Conservation (phyloP, 352 stramenopile genomes). For the Phytophthora podocarpi region DNA sequence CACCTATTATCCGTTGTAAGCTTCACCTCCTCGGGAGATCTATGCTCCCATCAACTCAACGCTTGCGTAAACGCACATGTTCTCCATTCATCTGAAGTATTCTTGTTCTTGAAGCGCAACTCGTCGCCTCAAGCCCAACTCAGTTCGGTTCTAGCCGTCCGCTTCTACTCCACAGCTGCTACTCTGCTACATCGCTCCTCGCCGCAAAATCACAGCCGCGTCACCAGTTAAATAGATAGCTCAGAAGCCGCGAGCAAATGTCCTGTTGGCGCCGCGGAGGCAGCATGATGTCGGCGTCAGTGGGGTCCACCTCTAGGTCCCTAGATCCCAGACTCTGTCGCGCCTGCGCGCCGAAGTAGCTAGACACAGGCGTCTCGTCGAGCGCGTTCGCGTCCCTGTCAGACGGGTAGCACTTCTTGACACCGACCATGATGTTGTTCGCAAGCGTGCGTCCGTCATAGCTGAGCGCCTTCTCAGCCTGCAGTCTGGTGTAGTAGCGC, state of each 20-base stretch:
- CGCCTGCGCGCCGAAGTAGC: conserved; percentile 52
- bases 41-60: too few species aligned
- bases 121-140: background rate
- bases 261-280: conserved; percentile 69
- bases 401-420: conserved; percentile 78
- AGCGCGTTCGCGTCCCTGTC: conserved; percentile 61
- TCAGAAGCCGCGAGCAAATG: conserved; percentile 81
- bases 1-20: too few species aligned
- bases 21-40: too few species aligned
- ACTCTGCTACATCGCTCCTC: conserved; percentile 7
- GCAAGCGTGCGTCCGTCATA: conserved; percentile 68
- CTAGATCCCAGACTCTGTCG: conserved; percentile 54
- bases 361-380: conserved; percentile 62
- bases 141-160: background rate
- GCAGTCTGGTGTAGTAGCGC: conserved; percentile 77
- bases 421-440: conserved; percentile 79
- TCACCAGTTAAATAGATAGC: conserved; percentile 89
- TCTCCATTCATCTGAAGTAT: background rate
- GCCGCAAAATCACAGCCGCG: background rate
- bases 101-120: too few species aligned
- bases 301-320: conserved; percentile 79
- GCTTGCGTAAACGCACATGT: too few species aligned
- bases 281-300: conserved; percentile 84
- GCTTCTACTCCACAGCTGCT: conserved; percentile 15
- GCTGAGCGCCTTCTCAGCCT: conserved; percentile 81